Evolutionary conservation across 2,329 filamentous ascomycete species (phyloP).

Genomic region (Lasiodiplodia sp.): DNA sequence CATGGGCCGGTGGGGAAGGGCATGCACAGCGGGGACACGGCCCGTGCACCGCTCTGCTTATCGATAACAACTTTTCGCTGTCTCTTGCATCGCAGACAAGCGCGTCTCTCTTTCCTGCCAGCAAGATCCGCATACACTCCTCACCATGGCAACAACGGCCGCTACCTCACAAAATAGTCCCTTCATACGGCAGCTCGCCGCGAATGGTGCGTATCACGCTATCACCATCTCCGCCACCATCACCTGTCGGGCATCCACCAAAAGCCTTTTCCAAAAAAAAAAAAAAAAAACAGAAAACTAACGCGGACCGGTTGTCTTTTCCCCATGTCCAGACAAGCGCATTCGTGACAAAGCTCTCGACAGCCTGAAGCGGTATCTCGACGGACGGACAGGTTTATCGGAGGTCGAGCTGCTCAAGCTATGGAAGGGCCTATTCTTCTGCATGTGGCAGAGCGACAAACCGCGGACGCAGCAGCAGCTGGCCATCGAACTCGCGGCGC

Average conservation of each 20-base stretch:
- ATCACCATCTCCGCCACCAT: no score
- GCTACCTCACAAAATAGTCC: slow-evolving; percentile 25
- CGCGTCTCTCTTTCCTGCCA: neutral
- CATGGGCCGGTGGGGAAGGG: neutral
- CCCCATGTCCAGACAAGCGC: slow-evolving; percentile 24
- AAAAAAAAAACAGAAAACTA: neutral
- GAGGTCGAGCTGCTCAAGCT: slow-evolving; percentile 81
- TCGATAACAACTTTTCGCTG: slow-evolving; percentile 16
- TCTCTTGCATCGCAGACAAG: neutral
- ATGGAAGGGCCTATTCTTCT: slow-evolving; percentile 94
- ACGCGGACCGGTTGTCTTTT: neutral
- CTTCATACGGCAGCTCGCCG: slow-evolving; percentile 29
- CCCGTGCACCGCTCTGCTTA: neutral
- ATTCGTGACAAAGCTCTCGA: slow-evolving; percentile 63
- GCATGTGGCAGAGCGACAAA: slow-evolving; percentile 91
- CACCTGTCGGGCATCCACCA: no score
- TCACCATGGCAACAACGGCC: slow-evolving; percentile 14
- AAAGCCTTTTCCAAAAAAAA: neutral
- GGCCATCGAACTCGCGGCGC: slow-evolving; percentile 75
- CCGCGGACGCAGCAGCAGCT: slow-evolving; percentile 86
- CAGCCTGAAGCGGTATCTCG: slow-evolving; percentile 80
- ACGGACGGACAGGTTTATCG: slow-evolving; percentile 66
- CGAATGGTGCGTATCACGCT: slow-evolving; percentile 18
- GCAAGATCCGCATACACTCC: slow-evolving; percentile 3
- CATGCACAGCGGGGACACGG: neutral